Conservation (phyloP, 2,329 filamentous ascomycete species). For the Tolypocladium endophyticum region DNA sequence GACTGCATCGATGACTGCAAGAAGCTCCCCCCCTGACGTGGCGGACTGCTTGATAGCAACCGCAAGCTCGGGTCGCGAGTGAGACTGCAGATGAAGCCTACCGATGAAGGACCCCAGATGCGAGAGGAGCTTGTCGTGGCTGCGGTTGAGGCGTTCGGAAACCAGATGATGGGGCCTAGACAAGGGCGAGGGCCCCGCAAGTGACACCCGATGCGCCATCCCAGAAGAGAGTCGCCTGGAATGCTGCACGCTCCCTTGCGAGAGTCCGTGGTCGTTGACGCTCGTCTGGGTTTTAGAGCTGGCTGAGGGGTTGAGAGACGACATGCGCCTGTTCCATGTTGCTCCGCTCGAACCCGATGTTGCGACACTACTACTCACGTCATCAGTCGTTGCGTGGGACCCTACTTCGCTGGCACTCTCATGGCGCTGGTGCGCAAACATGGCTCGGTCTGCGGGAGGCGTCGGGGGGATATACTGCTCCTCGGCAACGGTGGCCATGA, state of each 20-base stretch:
- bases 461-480: slow-evolving; percentile 51
- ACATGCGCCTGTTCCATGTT: slow-evolving; percentile 34
- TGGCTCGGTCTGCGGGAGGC: slow-evolving; percentile 47
- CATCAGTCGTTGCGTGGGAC: slow-evolving; percentile 23
- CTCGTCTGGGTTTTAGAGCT: slow-evolving; percentile 13
- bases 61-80: slow-evolving; percentile 74
- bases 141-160: slow-evolving; percentile 68
- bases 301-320: slow-evolving; percentile 28
- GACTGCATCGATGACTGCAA: slow-evolving; percentile 72
- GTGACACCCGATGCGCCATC: slow-evolving; percentile 65
- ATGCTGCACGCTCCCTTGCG: slow-evolving; percentile 24
- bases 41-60: slow-evolving; percentile 76
- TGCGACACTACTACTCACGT: slow-evolving; percentile 21
- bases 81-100: slow-evolving; percentile 78
- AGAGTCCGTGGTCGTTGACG: slow-evolving; percentile 21
- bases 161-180: slow-evolving; percentile 63
- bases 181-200: slow-evolving; percentile 55
- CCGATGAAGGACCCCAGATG: slow-evolving; percentile 91
- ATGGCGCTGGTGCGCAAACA: slow-evolving; percentile 31
- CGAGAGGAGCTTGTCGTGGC: slow-evolving; percentile 82
- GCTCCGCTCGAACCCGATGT: slow-evolving; percentile 25
- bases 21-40: slow-evolving; percentile 66
- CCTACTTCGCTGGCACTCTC: slow-evolving; percentile 25
- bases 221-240: slow-evolving; percentile 39
- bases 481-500: slow-evolving; percentile 49